These are phyloP conservation scores for Termitomyces eurrhizus DNA, from an alignment of 768 basidiomycete species.

Conservation along the genomic window DNA sequence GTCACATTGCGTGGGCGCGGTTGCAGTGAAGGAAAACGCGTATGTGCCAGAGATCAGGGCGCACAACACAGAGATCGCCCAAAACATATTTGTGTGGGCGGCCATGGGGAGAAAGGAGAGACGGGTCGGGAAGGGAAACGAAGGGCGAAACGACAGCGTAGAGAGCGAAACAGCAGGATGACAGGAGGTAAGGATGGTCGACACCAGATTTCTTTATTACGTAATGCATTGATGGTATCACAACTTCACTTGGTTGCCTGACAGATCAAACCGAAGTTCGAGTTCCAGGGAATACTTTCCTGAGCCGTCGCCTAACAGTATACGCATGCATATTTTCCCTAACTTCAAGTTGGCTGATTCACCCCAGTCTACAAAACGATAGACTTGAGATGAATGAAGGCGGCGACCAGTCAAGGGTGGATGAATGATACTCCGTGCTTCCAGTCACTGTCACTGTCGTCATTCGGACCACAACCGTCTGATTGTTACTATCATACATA, in stretches of 20 bases:
- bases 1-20: slow-evolving; percentile 55
- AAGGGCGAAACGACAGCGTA: slow-evolving; percentile 8
- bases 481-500: background rate
- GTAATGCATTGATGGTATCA: slow-evolving; percentile 14
- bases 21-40: slow-evolving; percentile 45
- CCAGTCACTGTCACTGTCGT: too few relatives aligned
- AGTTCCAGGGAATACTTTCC: background rate
- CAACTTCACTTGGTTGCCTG: background rate
- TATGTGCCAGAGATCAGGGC: slow-evolving; percentile 17
- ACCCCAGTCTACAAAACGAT: background rate
- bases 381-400: background rate
- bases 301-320: background rate
- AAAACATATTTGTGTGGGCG: background rate
- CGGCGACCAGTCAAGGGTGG: background rate
- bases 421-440: too few relatives aligned
- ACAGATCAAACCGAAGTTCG: background rate
- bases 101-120: slow-evolving; percentile 17
- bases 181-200: background rate
- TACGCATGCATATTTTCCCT: background rate
- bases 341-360: background rate
- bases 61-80: slow-evolving; percentile 23
- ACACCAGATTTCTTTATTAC: slow-evolving; percentile 9
- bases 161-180: slow-evolving; percentile 1
- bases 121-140: slow-evolving; percentile 16
- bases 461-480: background rate